These are phyloP conservation scores for Crucihimalaya himalaica DNA, from an alignment of 345 rosid genomes.

Conservation along the genomic window DNA sequence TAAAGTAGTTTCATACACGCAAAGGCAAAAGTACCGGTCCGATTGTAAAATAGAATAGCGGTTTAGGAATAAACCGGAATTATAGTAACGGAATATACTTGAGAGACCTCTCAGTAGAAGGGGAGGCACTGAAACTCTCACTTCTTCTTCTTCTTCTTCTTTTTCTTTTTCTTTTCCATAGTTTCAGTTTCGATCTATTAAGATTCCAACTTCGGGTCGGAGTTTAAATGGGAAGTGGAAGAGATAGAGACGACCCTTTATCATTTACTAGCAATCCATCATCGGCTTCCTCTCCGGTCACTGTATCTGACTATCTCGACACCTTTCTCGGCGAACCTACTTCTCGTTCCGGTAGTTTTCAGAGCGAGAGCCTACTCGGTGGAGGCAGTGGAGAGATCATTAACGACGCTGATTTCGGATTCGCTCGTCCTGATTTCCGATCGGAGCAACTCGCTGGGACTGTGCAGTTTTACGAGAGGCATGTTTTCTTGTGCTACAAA, in stretches of 20 bases:
- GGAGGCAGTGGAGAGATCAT: constrained; percentile 43
- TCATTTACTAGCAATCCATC: constrained; percentile 58
- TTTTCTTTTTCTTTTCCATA: not conserved
- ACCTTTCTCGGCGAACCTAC: constrained; percentile 52
- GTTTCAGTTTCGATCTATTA: constrained; percentile 34
- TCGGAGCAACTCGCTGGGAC: constrained; percentile 66
- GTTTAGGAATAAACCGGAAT: constrained; percentile 16
- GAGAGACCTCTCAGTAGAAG: not conserved
- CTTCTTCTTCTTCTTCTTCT: not conserved
- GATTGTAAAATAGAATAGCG: constrained; percentile 11
- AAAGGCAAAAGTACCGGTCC: constrained; percentile 22
- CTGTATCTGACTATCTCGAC: constrained; percentile 67
- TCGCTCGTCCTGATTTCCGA: constrained; percentile 77
- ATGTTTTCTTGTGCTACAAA: constrained; percentile 91
- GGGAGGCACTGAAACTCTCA: constrained; percentile 16
- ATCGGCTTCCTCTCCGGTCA: constrained; percentile 66
- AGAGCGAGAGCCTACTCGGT: constrained; percentile 64
- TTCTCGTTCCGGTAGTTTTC: constrained; percentile 78
- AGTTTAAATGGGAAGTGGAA: constrained; percentile 54
- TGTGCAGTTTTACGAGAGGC: constrained; percentile 85
- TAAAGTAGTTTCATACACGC: not conserved
- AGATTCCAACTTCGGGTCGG: constrained; percentile 4
- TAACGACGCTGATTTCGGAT: constrained; percentile 72
- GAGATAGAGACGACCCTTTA: constrained; percentile 64
- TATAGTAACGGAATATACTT: constrained; percentile 2